Evolutionary conservation across 768 basidiomycete species (phyloP), one percentile per base, ranked within the genome.

Genomic region (Mycena alexandri): DNA sequence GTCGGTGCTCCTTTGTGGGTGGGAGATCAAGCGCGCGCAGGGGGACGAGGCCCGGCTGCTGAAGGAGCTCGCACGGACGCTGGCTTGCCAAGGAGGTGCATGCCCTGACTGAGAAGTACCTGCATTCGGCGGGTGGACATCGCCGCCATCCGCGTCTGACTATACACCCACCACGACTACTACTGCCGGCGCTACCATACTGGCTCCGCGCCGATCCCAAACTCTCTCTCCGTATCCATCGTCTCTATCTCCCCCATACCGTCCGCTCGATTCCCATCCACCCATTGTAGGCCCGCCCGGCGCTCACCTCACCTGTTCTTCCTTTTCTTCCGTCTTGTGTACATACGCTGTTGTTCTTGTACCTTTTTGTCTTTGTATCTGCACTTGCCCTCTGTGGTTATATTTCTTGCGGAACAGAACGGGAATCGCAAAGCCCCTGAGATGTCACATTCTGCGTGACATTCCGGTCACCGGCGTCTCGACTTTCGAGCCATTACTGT

Each of bases 41-140:
- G 84, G 79, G 24, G 84, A 89, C 69, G 84, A 84, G 68, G 74
- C 76, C 50, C 82, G 78, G 71, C 75, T 91, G 69, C 84, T 81
- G 71, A 82, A 79, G 71, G 92, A 90, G 76, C 80, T 94, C 57
- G 84, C 87, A 64, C 83, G 89, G 75, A 87, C 91, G 68, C 78
- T 95, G 75, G 92, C 85, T 96, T 52, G 90, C 93, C 61, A 89
- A 87, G 75, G 93, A 96, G 81, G 92, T 96, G 59, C 92, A 95
- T 73, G 83, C 88, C 36, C 81, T 95, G 65, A 96, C 95, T 74
- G 93, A 94, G 80, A 94, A 95, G 75, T 96, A 95, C 59, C 77
- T 85, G 58, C 83, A 82, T 74, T 83, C 48, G 52, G 25, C 44
- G 21, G 16, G 43, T 3, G 5, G 9, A 29, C 41, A 17, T 57